A percentile compares a stretch with the other conserved stretches of the same genome.
phyloP scores from a whole-genome alignment of 192 early-diverging fungal genomes.

The Gonapodya prolifera region DNA sequence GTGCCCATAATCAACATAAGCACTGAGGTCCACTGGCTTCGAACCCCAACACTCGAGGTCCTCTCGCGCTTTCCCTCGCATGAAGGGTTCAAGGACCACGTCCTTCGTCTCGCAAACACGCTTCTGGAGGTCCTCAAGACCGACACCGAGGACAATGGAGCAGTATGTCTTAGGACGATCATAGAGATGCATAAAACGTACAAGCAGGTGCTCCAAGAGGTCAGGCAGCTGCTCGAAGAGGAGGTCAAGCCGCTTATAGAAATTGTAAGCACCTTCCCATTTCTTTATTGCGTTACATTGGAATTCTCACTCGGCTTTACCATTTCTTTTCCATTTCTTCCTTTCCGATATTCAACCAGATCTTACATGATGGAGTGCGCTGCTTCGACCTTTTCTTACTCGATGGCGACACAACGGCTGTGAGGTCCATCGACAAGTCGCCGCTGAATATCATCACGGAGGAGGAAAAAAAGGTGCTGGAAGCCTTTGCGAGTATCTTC shows the following conservation, averaged over 20 bases:
- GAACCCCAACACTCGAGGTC: too few relatives aligned
- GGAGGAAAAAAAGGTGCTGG: constrained; percentile 83
- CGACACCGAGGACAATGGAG: constrained; percentile 98
- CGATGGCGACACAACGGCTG: too few relatives aligned
- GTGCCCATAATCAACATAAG: too few relatives aligned
- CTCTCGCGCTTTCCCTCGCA: too few relatives aligned
- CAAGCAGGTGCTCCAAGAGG: constrained; percentile 64
- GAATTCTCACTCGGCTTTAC: background rate
- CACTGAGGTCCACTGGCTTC: too few relatives aligned
- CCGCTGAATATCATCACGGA: constrained; percentile 27
- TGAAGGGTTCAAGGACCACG: too few relatives aligned
- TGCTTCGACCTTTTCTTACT: constrained; percentile 81
- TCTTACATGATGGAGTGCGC: constrained; percentile 62
- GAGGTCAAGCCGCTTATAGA: too few relatives aligned
- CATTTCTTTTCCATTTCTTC: too few relatives aligned
- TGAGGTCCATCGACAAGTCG: constrained; percentile 41
- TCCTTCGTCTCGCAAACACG: too few relatives aligned
- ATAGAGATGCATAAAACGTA: constrained; percentile 88
- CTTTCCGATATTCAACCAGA: constrained; percentile 53
- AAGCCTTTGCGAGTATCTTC: constrained; percentile 78
- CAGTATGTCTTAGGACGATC: constrained; percentile 82
- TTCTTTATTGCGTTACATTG: background rate
- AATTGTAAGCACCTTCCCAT: background rate
- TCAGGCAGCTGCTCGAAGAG: constrained; percentile 78
- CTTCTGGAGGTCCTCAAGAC: constrained; percentile 23